Evolutionary conservation across 2,329 filamentous ascomycete species (phyloP), one percentile per base, ranked within the genome.

Genomic region (Hymenoscyphus repandus): DNA sequence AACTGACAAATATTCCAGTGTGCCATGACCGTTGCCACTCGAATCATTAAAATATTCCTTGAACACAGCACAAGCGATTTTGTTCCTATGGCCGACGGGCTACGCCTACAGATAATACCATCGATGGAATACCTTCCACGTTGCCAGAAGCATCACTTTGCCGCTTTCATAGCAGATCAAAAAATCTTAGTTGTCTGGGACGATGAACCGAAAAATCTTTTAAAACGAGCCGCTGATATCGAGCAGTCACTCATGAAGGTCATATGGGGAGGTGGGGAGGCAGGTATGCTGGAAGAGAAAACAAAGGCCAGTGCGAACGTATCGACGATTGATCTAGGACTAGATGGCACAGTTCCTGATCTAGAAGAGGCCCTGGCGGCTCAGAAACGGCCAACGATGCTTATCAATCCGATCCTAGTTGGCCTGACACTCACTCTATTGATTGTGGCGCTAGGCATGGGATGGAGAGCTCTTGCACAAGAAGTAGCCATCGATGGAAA

Each of bases 11-110:
- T 52, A 32, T 7, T 12, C 37, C 42, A 84, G 78, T 80, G 76
- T 59, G 82, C 82, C 45, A 83, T 86, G 76, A 87, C 83, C 3
- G 73, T 86, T 56, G 83, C 80, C 62, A 86, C 82, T 3, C 73
- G 76, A 52, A 76, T 85, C 37, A 82, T 86, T 60, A 77, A 79
- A 56, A 72, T 82, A 27, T 75, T 86, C 55, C 69, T 85, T 6
- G 61, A 65, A 3, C 69, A 75, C 50, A 68, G 72, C 44, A 74
- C 70, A 41, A 57, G 70, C 18, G 69, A 77, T 13, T 82, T 77
- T 56, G 78, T 86, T 9, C 80, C 83, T 9, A 69, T 86, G 13
- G 66, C 73, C 13, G 71, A 76, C 47, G 79, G 78, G 3, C 72
- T 84, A 15, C 77, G 77, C 22, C 67, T 86, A 6, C 83, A 87